Evolutionary conservation across 257 asterid species (phyloP), one percentile per base, ranked within the genome.

Genomic region (Solanum tarapatanum): DNA sequence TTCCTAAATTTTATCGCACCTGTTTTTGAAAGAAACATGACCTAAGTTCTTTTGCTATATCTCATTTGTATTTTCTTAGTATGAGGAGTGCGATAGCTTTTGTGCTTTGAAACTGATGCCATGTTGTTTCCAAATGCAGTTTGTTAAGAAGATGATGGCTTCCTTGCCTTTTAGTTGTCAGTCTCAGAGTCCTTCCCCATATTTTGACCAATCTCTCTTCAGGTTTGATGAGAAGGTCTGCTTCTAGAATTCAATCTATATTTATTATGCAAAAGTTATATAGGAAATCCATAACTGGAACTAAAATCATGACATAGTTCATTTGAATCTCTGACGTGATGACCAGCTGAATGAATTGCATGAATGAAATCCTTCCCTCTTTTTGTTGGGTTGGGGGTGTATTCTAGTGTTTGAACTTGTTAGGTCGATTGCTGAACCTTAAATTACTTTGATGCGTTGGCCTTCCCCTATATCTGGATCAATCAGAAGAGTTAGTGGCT

Each of bases 161-260:
- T 86, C 93, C 87, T 88, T 97, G 92, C 99, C 99, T 83, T 90
- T 89, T 88, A 92, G 92, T 88, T 97, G 98, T 84, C 99, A 97
- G 91, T 95, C 98, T 82, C 98, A 92, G 91, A 97, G 99, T 85
- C 99, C 99, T 32, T 97, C 99, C n/a, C 97, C 99, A 35, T 97
- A 97, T 88, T 97, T 97, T 82, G 99, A 97, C 82, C 99, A 97
- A 86, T 92, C 98, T 82, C 98, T 97, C 88, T 97, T 93, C 91
- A 94, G 99, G 84, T 95, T 93, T 55, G 99, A 97, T 89, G 99
- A 97, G 87, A 97, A 97, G 99, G 99, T 97, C 85, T 68, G 89
- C 43, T 82, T 88, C 87, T 86, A 73, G 82, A 80, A 74, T 88
- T 72, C 19, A 11, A n/a, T 19, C 76, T 60, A 41, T 84, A 33